Base-by-base conservation (phyloP, 2,329 filamentous ascomycete genomes). In the Fusarium clavum region DNA sequence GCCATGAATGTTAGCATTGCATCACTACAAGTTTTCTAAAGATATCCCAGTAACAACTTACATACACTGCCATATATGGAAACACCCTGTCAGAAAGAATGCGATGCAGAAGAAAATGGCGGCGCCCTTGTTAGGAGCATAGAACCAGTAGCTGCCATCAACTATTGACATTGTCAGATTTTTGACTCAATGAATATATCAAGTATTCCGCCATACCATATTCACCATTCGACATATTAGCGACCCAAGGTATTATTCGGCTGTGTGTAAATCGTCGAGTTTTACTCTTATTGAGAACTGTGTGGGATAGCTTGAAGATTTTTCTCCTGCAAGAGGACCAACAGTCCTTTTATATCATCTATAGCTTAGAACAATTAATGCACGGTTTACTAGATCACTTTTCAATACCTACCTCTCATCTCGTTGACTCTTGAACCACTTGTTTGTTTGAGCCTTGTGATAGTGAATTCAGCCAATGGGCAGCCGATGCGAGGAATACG, bases 41-140 rank as follows among this genome's bases (percentile, higher is more conserved):
- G 7, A 30, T n/a, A 38, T 38, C 18, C 34, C 34, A 38, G 18
- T 38, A n/a, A 38, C 18, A 8, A 81, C 84, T 79, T 76, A 90
- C 88, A 78, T 61, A 71, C 78, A 77, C 59, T 85, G 83, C 78
- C 81, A 84, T 48, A 76, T 57, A 71, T 86, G 83, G 22, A 79
- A 71, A 3, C 73, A 51, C 7, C 80, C 79, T 2, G 82, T 82
- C 3, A 73, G 61, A 6, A 79, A 67, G 69, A 83, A 86, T 5
- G 79, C 80, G 7, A 82, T 48, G 11, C 81, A 76, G 64, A 86
- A 85, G 77, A 86, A 84, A 32, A 85, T 76, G 5, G 83, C 80
- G 0, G 83, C 84, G 2, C 80, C 82, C 69, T 83, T 83, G 60
- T 84, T 85, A 0, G 84, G 82, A 11, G 80, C 81, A 61, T 83